Base-by-base conservation (phyloP, 305 asterid genomes). In the Solanum hybrid region DNA sequence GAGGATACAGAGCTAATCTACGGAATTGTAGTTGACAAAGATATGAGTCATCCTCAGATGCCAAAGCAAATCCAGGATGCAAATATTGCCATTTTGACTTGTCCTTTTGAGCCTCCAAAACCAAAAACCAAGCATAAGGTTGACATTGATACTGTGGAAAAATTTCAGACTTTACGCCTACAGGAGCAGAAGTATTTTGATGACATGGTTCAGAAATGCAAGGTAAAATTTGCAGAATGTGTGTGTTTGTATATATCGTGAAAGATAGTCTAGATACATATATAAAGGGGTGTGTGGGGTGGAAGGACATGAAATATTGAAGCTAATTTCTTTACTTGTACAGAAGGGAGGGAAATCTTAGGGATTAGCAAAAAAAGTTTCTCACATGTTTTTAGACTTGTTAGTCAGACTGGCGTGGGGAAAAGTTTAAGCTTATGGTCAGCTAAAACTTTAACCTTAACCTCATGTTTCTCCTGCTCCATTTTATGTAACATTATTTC, bases 1-100 rank as follows among this genome's bases (percentile, higher is more conserved):
- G 98, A 97, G 95, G 98, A 97, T 90, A 94, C 98, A 6, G 99
- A 97, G 87, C 91, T 96, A 56, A 92, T 97, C 60, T 92, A 95
- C 88, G 98, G 98, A 78, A 95, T 96, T 88, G 87, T 95, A 85
- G 95, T 96, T 7, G 98, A 96, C 92, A 97, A 97, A 92, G 99
- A 97, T 89, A 96, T 96, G 99, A 95, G 98, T 90, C 99, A 97
- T 88, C 97, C 98, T 15, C 98, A 97, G 94, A 95, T 96, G 99
- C 97, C 98, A 32, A 96, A 96, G 92, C 95, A 94, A 87, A 96
- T 96, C 78, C 91, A 93, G 92, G 95, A 96, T 92, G 98, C 97
- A 10, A 94, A 94, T 31, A 95, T 96, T 90, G 98, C 99, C 88
- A 96, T 96, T 78, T 90, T 96, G 89, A 95, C 99, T 24, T 69